phyloP scores from a whole-genome alignment of 345 rosid species.

The Acer saccharum region DNA sequence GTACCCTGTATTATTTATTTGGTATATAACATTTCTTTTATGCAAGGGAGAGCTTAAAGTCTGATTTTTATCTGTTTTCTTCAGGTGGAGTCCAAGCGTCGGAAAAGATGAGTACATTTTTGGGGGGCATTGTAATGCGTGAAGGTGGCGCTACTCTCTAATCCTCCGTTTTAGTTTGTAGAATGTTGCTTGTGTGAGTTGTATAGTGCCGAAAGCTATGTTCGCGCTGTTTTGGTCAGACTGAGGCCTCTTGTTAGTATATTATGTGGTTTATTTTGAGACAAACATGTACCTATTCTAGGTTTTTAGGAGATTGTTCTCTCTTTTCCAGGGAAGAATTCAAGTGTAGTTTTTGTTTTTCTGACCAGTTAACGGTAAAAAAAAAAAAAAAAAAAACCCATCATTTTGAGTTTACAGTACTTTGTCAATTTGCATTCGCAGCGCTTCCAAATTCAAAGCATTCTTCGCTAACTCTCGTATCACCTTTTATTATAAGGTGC shows the following conservation, averaged over 20 bases:
- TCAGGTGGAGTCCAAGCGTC: conserved; percentile 43
- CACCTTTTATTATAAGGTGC: too few species aligned
- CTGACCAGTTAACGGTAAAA: background rate
- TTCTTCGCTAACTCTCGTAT: too few species aligned
- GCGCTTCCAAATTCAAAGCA: too few species aligned
- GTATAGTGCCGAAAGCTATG: conserved; percentile 37
- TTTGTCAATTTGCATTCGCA: too few species aligned
- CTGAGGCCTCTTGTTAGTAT: conserved; percentile 21
- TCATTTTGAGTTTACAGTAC: too few species aligned
- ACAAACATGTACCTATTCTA: conserved; percentile 23
- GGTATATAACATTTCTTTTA: background rate
- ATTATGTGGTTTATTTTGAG: conserved; percentile 28
- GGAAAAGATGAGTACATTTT: conserved; percentile 46
- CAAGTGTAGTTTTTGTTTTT: conserved; percentile 4
- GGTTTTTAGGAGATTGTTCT: conserved; percentile 6
- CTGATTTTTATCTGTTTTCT: background rate
- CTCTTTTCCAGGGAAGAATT: background rate
- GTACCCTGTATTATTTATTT: background rate
- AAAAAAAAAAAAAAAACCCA: too few species aligned
- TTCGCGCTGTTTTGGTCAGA: conserved; percentile 26
- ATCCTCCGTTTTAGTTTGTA: conserved; percentile 14
- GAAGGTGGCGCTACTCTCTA: conserved; percentile 11
- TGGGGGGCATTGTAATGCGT: conserved; percentile 13
- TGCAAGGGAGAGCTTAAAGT: background rate
- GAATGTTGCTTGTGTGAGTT: conserved; percentile 37